These are phyloP conservation scores for Lentinus polychrous DNA, from an alignment of 1,284 basidiomycete species.

Conservation along the genomic window DNA sequence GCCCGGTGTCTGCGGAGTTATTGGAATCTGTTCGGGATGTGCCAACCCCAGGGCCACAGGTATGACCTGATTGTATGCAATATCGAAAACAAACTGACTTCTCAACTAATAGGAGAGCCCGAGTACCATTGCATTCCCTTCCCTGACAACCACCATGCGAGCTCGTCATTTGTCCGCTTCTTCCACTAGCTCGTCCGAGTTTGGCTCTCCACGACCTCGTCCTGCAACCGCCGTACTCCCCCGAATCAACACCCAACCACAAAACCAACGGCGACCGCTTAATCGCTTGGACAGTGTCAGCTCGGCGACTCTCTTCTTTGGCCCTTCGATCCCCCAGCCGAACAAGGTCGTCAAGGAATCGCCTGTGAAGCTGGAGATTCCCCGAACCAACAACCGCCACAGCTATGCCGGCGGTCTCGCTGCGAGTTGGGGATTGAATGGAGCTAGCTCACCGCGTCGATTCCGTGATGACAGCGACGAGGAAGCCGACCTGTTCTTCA, in stretches of 20 bases:
- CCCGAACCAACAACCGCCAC: conserved; percentile 38
- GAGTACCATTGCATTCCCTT: conserved; percentile 22
- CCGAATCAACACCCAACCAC: conserved; percentile 24
- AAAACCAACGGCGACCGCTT: conserved; percentile 17
- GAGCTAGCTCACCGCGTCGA: conserved; percentile 13
- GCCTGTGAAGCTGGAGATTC: conserved; percentile 3
- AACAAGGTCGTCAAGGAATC: conserved; percentile 14
- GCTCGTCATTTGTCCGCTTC: conserved; percentile 18
- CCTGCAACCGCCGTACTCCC: conserved; percentile 15
- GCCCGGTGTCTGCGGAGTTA: conserved; percentile 61
- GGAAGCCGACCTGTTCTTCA: conserved; percentile 58
- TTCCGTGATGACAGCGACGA: conserved; percentile 30
- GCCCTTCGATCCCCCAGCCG: conserved; percentile 43
- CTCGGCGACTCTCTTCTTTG: conserved; percentile 69
- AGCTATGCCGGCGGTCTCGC: conserved; percentile 43
- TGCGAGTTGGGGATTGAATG: conserved; percentile 9
- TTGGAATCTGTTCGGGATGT: conserved; percentile 40
- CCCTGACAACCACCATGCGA: conserved; percentile 17
- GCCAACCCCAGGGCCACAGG: conserved; percentile 19
- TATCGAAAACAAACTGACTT: background rate
- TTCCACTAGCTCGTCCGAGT: conserved; percentile 21
- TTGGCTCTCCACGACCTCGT: conserved; percentile 23
- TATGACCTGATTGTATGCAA: conserved; percentile 3
- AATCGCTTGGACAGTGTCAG: conserved; percentile 34
- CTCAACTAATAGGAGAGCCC: conserved; percentile 2